Base-by-base conservation (phyloP, 257 asterid genomes). In the Petrea volubilis region DNA sequence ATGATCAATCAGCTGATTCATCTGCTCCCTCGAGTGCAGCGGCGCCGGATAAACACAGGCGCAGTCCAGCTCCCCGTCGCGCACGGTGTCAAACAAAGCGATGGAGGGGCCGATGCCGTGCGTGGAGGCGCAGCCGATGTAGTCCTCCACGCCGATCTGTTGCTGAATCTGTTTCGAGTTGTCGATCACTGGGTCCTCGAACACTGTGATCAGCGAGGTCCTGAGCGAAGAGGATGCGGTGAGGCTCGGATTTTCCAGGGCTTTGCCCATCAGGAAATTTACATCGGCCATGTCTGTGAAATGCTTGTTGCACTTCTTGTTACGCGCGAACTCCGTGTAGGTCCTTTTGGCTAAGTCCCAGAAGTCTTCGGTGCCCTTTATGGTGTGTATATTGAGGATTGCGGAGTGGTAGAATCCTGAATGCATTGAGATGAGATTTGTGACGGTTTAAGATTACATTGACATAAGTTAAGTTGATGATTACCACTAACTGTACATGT, bases 81-180 rank as follows among this genome's bases (percentile, higher is more conserved):
- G 84, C 5, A 90, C 56, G 18, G 92, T 90, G 78, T 90, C 94
- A 47, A 87, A 90, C 21, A 90, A n/a, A 18, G 80, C 92, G 40
- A 90, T 46, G 6, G 96, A 90, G 4, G 96, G 92, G 67, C 96
- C 96, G 5, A 87, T 80, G 6, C 96, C 92, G 59, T 90, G 96
- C 34, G 60, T 49, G 0, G 96, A 82, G 27, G 96, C 84, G 68
- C 95, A 90, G 11, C 92, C 96, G 70, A 90, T 21, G 75, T 81
- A 90, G 75, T 86, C 94, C 44, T 80, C 85, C 25, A 74, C 81
- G 14, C 87, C 96, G 18, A 87, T 64, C 18, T 41, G 59, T 2
- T 28, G 62, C 81, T 80, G 87, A 23, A 58, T 23, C 1, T 64
- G 21, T 5, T 24, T 11, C 44, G 88, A 58, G 40, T 76, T 62